phyloP scores from a whole-genome alignment of 345 rosid species.

The rapeseed (Brassica napus) region DNA sequence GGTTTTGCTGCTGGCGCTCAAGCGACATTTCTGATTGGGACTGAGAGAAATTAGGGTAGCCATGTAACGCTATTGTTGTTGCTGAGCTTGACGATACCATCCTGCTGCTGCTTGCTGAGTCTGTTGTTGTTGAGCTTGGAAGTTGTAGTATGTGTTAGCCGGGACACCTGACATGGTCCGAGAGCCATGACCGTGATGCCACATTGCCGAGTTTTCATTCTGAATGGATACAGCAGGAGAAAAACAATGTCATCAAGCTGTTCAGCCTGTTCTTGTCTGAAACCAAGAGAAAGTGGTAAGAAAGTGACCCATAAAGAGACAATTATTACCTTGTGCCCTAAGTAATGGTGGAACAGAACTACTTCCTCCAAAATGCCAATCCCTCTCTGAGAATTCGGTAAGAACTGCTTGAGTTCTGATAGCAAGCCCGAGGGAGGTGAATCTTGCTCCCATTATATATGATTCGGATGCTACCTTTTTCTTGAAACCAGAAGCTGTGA shows the following conservation, averaged over 20 bases:
- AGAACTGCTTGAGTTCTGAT: not conserved
- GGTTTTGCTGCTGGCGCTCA: constrained; percentile 85
- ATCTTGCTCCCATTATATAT: constrained; percentile 30
- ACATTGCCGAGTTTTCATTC: constrained; percentile 80
- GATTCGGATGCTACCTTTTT: no score
- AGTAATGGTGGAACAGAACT: constrained; percentile 9
- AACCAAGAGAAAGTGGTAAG: not conserved
- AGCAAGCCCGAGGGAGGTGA: constrained; percentile 11
- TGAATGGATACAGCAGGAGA: constrained; percentile 23
- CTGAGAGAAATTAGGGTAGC: constrained; percentile 85
- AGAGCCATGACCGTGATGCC: constrained; percentile 76
- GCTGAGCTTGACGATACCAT: constrained; percentile 62
- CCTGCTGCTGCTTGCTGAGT: constrained; percentile 32
- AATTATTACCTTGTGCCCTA: constrained; percentile 20
- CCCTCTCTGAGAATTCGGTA: constrained; percentile 41
- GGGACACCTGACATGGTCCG: constrained; percentile 69
- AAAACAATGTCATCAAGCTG: not conserved
- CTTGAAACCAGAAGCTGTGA: no score
- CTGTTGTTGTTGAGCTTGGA: constrained; percentile 79
- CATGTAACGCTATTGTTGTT: constrained; percentile 71
- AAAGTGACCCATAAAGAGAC: not conserved
- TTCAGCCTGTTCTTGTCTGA: not conserved
- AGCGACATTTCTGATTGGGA: constrained; percentile 67
- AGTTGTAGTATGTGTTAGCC: constrained; percentile 73
- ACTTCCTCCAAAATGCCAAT: constrained; percentile 32